Base-by-base conservation (phyloP, 2,329 filamentous ascomycete species). In the Cladorrhinum sp. region DNA sequence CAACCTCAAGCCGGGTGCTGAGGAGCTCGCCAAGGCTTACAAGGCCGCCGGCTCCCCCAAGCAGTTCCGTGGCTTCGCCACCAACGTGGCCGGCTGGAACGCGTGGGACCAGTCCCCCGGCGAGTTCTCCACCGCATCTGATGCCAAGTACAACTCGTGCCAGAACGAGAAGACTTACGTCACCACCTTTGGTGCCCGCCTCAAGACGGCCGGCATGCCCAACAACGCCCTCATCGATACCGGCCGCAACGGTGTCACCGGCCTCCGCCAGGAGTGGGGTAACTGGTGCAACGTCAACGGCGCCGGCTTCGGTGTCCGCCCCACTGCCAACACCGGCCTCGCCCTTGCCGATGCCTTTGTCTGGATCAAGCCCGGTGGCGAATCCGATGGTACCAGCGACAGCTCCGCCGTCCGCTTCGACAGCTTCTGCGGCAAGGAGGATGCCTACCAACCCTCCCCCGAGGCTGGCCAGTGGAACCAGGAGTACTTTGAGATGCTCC, bases 401-500 rank as follows among this genome's bases (percentile, higher is more conserved):
- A 65, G 59, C 46, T 71, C 68, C 30, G 73, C 73, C 49, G 59
- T 30, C 50, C 71, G 73, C 57, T 76, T 74, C 67, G 73, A 75
- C 69, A 70, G 66, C 64, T 75, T 74, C 71, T 76, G 73, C 67
- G 74, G 73, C 57, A 73, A 73, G 69, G 28, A 66, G 46, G 74
- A 76, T 54, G 73, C 75, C 54, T 73, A 68, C 72, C 69, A 75
- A 69, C 77, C 76, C 23, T 68, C 74, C 36, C 77, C 77, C 57
- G 73, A 79, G 73, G 87, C 88, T 9, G 88, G 88, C 28, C 75
- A 79, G 8, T 91, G 87, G 87, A 88, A 88, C 74, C 75, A 85
- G 73, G 80, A 78, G 16, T 86, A 85, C 74, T 84, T 85, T 65
- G 81, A 79, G 72, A 80, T 83, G 72, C 74, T 86, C 1, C 76